Base-by-base conservation (phyloP, 352 stramenopile genomes). In the Phytopythium boreale region DNA sequence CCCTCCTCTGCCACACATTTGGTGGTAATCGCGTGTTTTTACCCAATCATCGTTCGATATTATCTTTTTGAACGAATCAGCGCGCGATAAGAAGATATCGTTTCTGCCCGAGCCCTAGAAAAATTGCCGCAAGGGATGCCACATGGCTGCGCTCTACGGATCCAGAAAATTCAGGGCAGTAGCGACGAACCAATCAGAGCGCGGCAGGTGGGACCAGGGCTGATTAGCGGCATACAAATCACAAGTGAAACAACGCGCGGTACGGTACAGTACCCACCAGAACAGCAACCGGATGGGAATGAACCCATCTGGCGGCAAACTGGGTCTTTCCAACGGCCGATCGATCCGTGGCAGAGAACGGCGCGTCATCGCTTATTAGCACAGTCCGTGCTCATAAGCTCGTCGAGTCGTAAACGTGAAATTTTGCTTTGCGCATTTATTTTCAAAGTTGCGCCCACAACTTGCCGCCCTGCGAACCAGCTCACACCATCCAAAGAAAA, bases 21-120 rank as follows among this genome's bases (percentile, higher is more conserved):
- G 22, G 46, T 52, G 46, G 46, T 52, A 52, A 52, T 52, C n/a
- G n/a, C 46, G n/a, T 52, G 46, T 31, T 52, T 52, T 31, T 31
- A 27, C 22, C 46, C 46, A 52, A 52, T 52, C n/a, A 17, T 0
- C 46, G 22, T 20, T 27, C 24, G 3, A 31, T 5, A 19, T 52
- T 27, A 15, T 15, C 11, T 1, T 20, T 52, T 52, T 52, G 19
- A 31, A 22, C 46, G 46, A 52, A 52, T 52, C 46, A 52, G 0
- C 22, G 4, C 0, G 2, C 10, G 4, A 52, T 22, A 14, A 27
- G 6, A 20, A 50, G n/a, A 50, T 27, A 15, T 27, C 8, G 0
- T 12, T 52, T 52, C 20, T 26, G 22, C 22, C 20, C n/a, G 3
- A 26, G 10, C 43, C 43, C 43, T 49, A 46, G 34, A 7, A 46